Evolutionary conservation across 352 stramenopile species (phyloP).

Genomic region (Pilasporangium apinafurcum): DNA sequence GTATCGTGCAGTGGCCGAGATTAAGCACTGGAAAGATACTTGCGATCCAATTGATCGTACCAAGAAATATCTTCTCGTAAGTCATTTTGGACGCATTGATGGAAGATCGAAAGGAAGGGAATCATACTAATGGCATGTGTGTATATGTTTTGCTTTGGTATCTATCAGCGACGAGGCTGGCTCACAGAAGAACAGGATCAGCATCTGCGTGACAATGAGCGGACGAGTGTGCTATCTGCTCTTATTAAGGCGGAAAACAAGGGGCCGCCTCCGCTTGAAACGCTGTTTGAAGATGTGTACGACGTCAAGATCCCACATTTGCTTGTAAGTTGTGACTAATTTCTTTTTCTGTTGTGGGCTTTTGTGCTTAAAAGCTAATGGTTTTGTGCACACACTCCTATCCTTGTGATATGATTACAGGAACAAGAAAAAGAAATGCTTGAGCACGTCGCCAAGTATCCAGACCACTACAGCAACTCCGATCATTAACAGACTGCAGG

Average conservation of each 20-base stretch:
- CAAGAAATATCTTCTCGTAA: constrained; percentile 86
- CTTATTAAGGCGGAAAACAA: constrained; percentile 90
- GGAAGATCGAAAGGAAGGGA: no score
- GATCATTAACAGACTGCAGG: no score
- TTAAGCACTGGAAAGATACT: constrained; percentile 88
- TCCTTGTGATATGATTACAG: constrained; percentile 15
- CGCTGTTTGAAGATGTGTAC: constrained; percentile 98
- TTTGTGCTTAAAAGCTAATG: background rate
- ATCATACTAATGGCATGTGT: no score
- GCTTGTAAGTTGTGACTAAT: constrained; percentile 31
- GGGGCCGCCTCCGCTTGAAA: constrained; percentile 72
- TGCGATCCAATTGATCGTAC: constrained; percentile 89
- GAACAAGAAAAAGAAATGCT: constrained; percentile 92
- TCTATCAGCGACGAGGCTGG: constrained; percentile 66
- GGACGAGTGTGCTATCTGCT: constrained; percentile 78
- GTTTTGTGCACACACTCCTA: no score
- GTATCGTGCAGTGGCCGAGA: constrained; percentile 92
- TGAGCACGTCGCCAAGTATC: constrained; percentile 91
- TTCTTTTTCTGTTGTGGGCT: background rate
- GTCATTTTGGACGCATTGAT: constrained; percentile 4
- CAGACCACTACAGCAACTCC: constrained; percentile 91
- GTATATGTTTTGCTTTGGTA: constrained; percentile 1
- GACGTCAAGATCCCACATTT: constrained; percentile 92
- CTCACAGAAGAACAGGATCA: constrained; percentile 85
- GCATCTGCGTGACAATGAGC: constrained; percentile 82